Evolutionary conservation across 1,139 yeast species (phyloP), one percentile per base, ranked within the genome.

Genomic region (Sugiyamaella pinicola): DNA sequence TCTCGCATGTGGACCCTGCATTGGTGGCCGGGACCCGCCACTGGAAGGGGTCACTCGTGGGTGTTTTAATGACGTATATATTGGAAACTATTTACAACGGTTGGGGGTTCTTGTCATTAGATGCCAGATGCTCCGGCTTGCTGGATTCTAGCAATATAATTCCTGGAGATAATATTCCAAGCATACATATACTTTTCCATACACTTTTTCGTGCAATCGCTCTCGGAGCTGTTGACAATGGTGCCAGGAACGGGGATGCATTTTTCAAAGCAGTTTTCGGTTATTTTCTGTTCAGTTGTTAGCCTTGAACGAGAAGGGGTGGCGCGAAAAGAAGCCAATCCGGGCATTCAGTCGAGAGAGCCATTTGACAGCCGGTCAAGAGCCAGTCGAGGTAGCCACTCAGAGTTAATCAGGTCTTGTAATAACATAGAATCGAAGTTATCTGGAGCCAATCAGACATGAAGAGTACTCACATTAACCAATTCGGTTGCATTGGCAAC

Each of bases 151-250:
- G 82, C 69, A 52, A 88, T 81, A 69, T 89, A 89, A 12, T 88
- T 75, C 69, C 82, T 83, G 28, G 96, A 87, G 51, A 90, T 76
- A 52, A 85, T 77, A 66, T 89, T 89, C 96, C 96, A 90, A 38
- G 95, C 83, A 69, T 87, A 80, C 95, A 90, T 85, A 72, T 88
- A 90, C 73, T 89, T 90, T 60, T 85, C 85, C 66, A 87, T 78
- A 69, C 97, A 90, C 67, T 83, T 85, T 59, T 78, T 81, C 51
- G 89, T 78, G 71, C 96, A 89, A 19, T 65, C 63, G 62, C 76
- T 75, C 60, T 83, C 83, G 3, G 70, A 69, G 2, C 69, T 59
- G 33, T 73, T 63, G 53, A 80, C 71, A 17, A 80, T 74, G 26
- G 78, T 70, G 22, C 79, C 76, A 6, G 89, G 89, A 40, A 69